Conservation (phyloP, 2,329 filamentous ascomycete genomes). For the Sporothrix protearum region DNA sequence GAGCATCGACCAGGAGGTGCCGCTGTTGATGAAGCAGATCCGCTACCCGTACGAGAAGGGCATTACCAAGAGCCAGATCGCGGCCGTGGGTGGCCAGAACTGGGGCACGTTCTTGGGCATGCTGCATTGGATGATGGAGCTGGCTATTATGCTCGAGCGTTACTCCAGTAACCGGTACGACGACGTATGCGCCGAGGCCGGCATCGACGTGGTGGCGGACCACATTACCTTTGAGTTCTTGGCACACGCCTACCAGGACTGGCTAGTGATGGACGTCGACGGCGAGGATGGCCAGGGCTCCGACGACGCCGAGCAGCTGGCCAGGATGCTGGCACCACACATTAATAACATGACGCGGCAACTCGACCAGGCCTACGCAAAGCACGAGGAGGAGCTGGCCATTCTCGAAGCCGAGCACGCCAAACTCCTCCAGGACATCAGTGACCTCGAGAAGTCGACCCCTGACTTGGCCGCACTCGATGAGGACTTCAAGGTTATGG, state of each 20-base stretch:
- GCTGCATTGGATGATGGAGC: slow-evolving; percentile 98
- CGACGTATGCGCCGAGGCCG: slow-evolving; percentile 81
- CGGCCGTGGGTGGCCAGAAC: slow-evolving; percentile 92
- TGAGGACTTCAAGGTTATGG: slow-evolving; percentile 86
- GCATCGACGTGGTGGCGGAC: slow-evolving; percentile 82
- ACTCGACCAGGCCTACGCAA: slow-evolving; percentile 80
- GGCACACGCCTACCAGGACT: slow-evolving; percentile 84
- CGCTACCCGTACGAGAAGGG: slow-evolving; percentile 92
- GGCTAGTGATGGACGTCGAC: slow-evolving; percentile 89
- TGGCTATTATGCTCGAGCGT: slow-evolving; percentile 87
- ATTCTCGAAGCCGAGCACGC: slow-evolving; percentile 83
- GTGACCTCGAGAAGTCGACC: slow-evolving; percentile 81
- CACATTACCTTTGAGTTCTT: slow-evolving; percentile 93
- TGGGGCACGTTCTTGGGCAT: slow-evolving; percentile 93
- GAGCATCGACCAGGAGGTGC: slow-evolving; percentile 91
- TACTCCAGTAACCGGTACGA: slow-evolving; percentile 78
- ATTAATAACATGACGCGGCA: slow-evolving; percentile 81
- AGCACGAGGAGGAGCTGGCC: slow-evolving; percentile 78
- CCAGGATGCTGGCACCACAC: slow-evolving; percentile 76
- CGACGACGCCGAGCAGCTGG: slow-evolving; percentile 72
- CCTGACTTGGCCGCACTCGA: slow-evolving; percentile 81
- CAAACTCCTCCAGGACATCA: slow-evolving; percentile 76
- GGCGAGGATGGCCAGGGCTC: slow-evolving; percentile 68
- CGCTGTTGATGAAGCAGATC: slow-evolving; percentile 85
- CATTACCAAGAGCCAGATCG: slow-evolving; percentile 94